Percentiles rank a stretch among this genome's conserved stretches.
Conservation (phyloP, 495 filamentous ascomycete genomes). For the Penicillium parvum region DNA sequence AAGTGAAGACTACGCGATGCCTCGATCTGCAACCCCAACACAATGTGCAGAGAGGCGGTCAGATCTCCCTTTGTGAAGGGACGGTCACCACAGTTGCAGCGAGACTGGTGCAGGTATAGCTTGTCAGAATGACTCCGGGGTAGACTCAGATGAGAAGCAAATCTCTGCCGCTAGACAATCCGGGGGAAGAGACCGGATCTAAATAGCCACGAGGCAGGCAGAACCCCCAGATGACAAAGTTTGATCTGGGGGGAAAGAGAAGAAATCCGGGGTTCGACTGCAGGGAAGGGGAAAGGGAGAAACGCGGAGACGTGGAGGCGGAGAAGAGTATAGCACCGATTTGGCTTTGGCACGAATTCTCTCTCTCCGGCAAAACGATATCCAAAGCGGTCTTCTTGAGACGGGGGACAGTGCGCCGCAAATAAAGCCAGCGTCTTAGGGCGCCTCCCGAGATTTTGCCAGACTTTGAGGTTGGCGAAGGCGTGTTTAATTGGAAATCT, state of each 20-base stretch:
- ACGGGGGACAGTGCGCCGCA: constrained; percentile 8
- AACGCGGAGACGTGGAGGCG: constrained; percentile 22
- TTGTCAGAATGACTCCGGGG: no score
- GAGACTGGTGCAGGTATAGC: background rate
- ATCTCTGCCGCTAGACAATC: background rate
- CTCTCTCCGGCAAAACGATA: constrained; percentile 21
- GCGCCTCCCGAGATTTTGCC: no score
- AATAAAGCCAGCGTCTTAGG: no score
- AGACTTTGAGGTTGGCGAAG: background rate
- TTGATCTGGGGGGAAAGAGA: constrained; percentile 8
- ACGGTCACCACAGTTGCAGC: background rate
- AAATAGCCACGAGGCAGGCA: constrained; percentile 23
- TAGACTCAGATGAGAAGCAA: constrained; percentile 1
- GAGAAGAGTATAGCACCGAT: constrained; percentile 26
- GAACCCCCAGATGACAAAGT: constrained; percentile 12
- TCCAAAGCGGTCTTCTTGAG: background rate
- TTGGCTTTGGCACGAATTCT: background rate
- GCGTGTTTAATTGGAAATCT: constrained; percentile 4
- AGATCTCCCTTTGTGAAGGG: constrained; percentile 3
- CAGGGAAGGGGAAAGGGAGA: constrained; percentile 4
- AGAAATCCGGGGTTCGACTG: constrained; percentile 17
- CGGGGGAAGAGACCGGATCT: constrained; percentile 13
- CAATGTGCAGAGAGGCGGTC: background rate
- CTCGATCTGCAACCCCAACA: background rate
- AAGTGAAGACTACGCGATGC: background rate